Base-by-base conservation (phyloP, 2,329 filamentous ascomycete genomes). In the Pyricularia grisea region DNA sequence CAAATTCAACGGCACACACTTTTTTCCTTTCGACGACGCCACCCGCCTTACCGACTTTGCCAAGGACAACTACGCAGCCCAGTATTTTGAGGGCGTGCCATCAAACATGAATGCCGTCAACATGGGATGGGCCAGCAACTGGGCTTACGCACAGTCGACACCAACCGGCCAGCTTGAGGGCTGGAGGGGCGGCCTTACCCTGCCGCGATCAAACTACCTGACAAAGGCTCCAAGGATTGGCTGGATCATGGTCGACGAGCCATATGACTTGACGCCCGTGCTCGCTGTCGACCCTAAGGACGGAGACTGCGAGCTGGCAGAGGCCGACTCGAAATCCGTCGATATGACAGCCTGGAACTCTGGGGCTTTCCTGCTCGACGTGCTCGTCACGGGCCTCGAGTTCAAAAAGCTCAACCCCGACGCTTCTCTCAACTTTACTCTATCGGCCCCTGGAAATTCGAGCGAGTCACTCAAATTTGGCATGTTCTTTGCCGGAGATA, bases 1-100 rank as follows among this genome's bases (percentile, higher is more conserved):
- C 4, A 78, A 76, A 2, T 90, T 89, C 78, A 88, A 90, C 71
- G 88, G 88, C n/a, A 89, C 86, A 0, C 84, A 87, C 74, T 90
- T 88, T 70, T 76, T 73, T 20, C 74, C 82, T 1, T 76, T 79
- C 30, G 84, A 85, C 71, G 73, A 71, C 1, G 77, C 76, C 7
- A 77, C 79, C 9, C 76, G 80, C 3, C 76, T 83, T 20, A 77
- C 79, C 6, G 82, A 84, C 71, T 84, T 84, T 27, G 80, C 75
- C 25, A 83, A 84, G 74, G 84, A 86, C 73, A 85, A 84, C 73
- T 86, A 86, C 72, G 86, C 86, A 0, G 83, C 80, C 0, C 85
- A 88, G 72, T 87, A 83, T 76, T 88, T 87, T 75, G 81, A 81
- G 67, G 80, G 80, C 4, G 74, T 80, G 63, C 74, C 81, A 0